Base-by-base conservation (phyloP, 2,329 filamentous ascomycete species). In the Botrytis hyacinthi region DNA sequence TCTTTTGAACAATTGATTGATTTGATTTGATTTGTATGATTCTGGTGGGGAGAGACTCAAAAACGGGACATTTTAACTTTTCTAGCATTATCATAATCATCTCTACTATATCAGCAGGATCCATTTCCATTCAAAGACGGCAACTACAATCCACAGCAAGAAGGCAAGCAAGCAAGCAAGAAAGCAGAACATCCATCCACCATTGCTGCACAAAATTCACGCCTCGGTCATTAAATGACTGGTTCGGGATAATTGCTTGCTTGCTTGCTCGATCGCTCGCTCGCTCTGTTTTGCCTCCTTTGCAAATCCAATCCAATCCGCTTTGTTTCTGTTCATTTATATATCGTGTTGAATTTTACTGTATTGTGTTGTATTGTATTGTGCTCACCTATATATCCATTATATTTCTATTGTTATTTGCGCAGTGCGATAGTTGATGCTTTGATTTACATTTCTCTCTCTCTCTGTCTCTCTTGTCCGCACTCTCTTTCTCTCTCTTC, bases 221-320 rank as follows among this genome's bases (percentile, higher is more conserved):
- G 12, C 46, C 35, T 68, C 48, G 35, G 35, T 57, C 35, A 54
- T 54, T 40, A 67, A 67, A 67, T 16, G 35, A 67, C 65, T 67
- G 46, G 65, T 67, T n/a, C 63, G 35, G 63, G 35, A 37, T 37
- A 20, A 51, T n/a, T 67, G 63, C 32, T 44, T 63, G 60, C 37
- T 42, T 42, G 60, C 60, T 42, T 62, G 60, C 40, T 42, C 5
- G 40, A 12, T 42, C 29, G 60, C 40, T 42, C 10, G 40, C 40
- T 26, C 5, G 60, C n/a, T 57, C 26, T 61, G 59, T 37, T 37
- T 40, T 18, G 7, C 35, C 44, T 51, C 63, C 48, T 46, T 37
- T 51, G 14, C 20, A 51, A 51, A 37, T 51, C 44, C 3, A 26
- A 35, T 29, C 14, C 42, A 5, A 8, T 37, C 32, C n/a, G 10